phyloP scores from a whole-genome alignment of 495 filamentous ascomycete species.

The Aspergillus nanangensis region DNA sequence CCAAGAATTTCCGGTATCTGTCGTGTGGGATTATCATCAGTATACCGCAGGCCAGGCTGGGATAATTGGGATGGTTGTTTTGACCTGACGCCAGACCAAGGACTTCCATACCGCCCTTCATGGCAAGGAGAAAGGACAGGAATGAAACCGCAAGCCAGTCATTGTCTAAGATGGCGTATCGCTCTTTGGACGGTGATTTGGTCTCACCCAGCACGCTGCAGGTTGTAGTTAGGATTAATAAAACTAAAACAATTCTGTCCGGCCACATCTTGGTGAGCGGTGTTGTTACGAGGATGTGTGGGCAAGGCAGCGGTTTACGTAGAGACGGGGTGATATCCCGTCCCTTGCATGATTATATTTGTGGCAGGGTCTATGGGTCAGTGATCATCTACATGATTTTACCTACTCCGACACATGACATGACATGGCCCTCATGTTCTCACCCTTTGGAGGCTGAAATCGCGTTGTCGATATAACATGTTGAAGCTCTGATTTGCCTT shows the following conservation, averaged over 20 bases:
- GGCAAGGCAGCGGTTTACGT: no score
- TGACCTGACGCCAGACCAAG: slow-evolving; percentile 5
- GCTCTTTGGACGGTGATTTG: not conserved
- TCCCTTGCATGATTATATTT: no score
- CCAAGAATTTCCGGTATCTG: slow-evolving; percentile 31
- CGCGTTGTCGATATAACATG: no score
- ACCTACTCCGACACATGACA: no score
- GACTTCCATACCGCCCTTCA: slow-evolving; percentile 14
- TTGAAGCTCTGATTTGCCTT: no score
- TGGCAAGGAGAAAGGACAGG: slow-evolving; percentile 13
- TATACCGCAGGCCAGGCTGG: not conserved
- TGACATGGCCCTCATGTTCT: no score
- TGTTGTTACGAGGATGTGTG: slow-evolving; percentile 16
- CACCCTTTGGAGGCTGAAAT: no score
- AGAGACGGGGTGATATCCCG: no score
- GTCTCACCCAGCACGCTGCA: not conserved
- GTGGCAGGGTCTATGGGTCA: no score
- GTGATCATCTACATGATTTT: no score
- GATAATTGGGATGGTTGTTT: not conserved
- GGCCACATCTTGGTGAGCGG: not conserved
- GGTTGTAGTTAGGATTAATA: not conserved
- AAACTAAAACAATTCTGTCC: not conserved
- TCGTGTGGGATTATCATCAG: not conserved
- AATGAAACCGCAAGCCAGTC: slow-evolving; percentile 13
- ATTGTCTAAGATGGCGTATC: slow-evolving; percentile 13